phyloP scores from a whole-genome alignment of 306 rosid genomes.

The Vachellia collinsii region DNA sequence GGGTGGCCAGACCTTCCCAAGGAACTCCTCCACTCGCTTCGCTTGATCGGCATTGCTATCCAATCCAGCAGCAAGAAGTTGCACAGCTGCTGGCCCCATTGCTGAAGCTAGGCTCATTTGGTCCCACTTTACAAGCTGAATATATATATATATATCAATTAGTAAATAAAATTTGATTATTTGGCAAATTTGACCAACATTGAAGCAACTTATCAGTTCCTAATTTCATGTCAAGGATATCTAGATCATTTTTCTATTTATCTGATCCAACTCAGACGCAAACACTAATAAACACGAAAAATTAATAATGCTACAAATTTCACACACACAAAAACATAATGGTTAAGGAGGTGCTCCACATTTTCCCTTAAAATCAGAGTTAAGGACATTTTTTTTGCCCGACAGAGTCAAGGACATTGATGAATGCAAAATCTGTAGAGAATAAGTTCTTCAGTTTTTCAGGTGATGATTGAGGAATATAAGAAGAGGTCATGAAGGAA shows the following conservation, averaged over 20 bases:
- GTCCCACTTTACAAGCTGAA: constrained; percentile 92
- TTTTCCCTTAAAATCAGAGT: too few species aligned
- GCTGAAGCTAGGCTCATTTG: constrained; percentile 69
- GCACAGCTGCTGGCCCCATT: constrained; percentile 88
- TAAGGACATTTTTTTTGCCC: too few species aligned
- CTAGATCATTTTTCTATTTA: too few species aligned
- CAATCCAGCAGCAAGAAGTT: constrained; percentile 80
- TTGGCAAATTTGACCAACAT: not conserved
- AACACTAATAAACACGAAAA: too few species aligned
- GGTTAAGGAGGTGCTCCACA: not conserved
- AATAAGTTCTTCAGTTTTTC: not conserved
- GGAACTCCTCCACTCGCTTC: constrained; percentile 78
- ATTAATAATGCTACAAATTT: not conserved
- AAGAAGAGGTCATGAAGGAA: constrained; percentile 16
- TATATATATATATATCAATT: constrained; percentile 40
- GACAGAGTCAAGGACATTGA: too few species aligned
- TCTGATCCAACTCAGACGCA: too few species aligned
- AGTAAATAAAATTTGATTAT: constrained; percentile 16
- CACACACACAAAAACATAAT: not conserved
- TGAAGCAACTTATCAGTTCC: not conserved
- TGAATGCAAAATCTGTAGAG: not conserved
- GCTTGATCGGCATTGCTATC: constrained; percentile 87
- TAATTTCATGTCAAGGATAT: not conserved
- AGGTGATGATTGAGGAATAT: constrained; percentile 17
- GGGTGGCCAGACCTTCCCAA: constrained; percentile 97